Evolutionary conservation across 768 basidiomycete genomes (phyloP).

Genomic region (Hypholoma sublateritium): DNA sequence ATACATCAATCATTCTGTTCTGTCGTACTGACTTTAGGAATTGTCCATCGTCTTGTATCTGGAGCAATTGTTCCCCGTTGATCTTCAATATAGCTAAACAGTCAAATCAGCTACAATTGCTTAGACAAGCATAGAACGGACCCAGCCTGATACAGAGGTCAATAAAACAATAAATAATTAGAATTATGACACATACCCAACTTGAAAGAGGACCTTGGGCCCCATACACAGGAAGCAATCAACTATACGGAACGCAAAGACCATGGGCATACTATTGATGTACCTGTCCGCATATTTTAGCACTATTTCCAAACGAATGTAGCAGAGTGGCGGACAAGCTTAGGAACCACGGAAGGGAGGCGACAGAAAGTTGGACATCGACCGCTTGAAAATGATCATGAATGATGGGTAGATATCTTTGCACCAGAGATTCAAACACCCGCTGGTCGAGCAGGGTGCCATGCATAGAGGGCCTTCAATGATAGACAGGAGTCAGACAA

Average conservation of each 20-base stretch:
- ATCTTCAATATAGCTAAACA: conserved; percentile 91
- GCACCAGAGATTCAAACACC: conserved; percentile 93
- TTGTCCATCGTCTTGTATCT: conserved; percentile 95
- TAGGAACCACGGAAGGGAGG: conserved; percentile 97
- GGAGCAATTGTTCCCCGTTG: conserved; percentile 88
- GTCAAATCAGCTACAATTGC: conserved; percentile 9
- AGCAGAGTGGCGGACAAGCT: conserved; percentile 69
- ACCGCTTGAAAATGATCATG: conserved; percentile 89
- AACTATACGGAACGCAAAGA: conserved; percentile 96
- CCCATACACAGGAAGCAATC: conserved; percentile 99
- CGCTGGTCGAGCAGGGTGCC: conserved; percentile 98
- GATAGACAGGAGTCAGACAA: conserved; percentile 2
- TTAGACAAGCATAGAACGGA: conserved; percentile 29
- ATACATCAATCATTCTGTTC: not conserved
- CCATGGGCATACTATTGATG: conserved; percentile 94
- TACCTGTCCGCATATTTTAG: conserved; percentile 44
- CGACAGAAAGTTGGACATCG: conserved; percentile 96
- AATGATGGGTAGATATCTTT: conserved; percentile 87
- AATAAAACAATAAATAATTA: conserved; percentile 7
- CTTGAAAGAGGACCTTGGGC: conserved; percentile 97
- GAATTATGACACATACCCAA: conserved; percentile 63
- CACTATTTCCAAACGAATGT: not conserved
- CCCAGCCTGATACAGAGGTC: conserved; percentile 44
- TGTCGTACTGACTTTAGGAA: conserved; percentile 77
- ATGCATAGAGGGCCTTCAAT: conserved; percentile 89